Evolutionary conservation across 1,139 yeast species (phyloP).

Genomic region (Candida smagusa): DNA sequence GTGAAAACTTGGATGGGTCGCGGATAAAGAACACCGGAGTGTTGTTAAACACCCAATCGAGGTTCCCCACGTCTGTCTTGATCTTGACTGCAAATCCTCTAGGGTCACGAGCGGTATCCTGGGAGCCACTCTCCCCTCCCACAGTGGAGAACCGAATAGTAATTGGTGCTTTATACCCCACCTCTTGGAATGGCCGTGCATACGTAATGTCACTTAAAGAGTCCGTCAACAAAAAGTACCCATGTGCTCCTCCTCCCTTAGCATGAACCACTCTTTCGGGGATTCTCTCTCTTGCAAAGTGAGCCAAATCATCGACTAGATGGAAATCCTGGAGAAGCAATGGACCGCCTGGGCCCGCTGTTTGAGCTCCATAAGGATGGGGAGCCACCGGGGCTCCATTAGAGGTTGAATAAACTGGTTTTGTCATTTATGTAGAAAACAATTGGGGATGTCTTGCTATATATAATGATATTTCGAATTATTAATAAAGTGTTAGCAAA

Average conservation of each 20-base stretch:
- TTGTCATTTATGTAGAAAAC: too few relatives aligned
- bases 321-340: conserved; percentile 55
- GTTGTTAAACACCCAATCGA: conserved; percentile 62
- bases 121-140: conserved; percentile 57
- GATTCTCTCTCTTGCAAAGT: conserved; percentile 58
- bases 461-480: too few relatives aligned
- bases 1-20: conserved; percentile 59
- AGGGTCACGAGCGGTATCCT: conserved; percentile 59
- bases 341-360: conserved; percentile 48
- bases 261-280: conserved; percentile 68
- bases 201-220: conserved; percentile 51
- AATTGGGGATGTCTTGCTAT: too few relatives aligned
- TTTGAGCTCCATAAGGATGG: conserved; percentile 27
- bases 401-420: conserved; percentile 23
- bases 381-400: conserved; percentile 25
- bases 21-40: conserved; percentile 59
- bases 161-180: conserved; percentile 48
- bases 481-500: too few relatives aligned
- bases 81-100: conserved; percentile 57
- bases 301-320: conserved; percentile 54
- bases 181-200: conserved; percentile 44
- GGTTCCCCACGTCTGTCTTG: conserved; percentile 57
- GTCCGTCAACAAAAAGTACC: conserved; percentile 58
- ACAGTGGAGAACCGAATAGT: conserved; percentile 57
- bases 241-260: conserved; percentile 63